Base-by-base conservation (phyloP, 2,329 filamentous ascomycete species). In the Periconia sp. region DNA sequence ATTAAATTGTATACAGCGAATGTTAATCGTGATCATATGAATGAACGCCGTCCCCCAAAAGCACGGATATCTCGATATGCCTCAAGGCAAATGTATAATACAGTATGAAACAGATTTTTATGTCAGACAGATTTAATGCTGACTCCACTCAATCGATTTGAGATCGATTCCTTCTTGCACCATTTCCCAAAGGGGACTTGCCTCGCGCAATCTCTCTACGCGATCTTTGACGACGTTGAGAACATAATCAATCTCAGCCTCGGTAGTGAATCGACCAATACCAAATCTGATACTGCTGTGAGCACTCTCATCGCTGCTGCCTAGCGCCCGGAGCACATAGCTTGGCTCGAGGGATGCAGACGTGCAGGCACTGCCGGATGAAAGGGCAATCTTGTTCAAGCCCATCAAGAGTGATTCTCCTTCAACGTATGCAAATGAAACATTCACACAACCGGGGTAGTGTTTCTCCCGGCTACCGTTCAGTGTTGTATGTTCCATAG, bases 361-460 rank as follows among this genome's bases (percentile, higher is more conserved):
- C 2, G 94, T 99, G 77, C 94, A 99, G 6, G 94, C 94, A 69
- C 92, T 97, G 53, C 94, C 94, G 0, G 94, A 99, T 7, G 93
- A 97, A 35, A 99, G 80, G 0, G 94, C 94, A 75, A 99, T 97
- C 64, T 99, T 94, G 77, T 99, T 99, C 44, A 99, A 79, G 0
- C 94, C 94, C 94, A 99, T 99, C 59, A 99, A 83, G 1, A 99
- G 87, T 2, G 94, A 97, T 77, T 99, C 94, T 62, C 94, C 94
- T 77, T 99, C 94, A 5, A 99, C 92, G 68, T 99, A 99, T 33
- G 94, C 93, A 70, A 99, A 99, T 0, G 94, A 99, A 11, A 99
- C 90, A 74, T 99, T 99, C 57, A 99, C 93, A 66, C 94, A 99
- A 58, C 94, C 94, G 1, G 94, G 92, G 73, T 99, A 99, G 75